A percentile compares a stretch with the other conserved stretches of the same genome.
Evolutionary conservation across 352 stramenopile species (phyloP).

Genomic region (Pythium coloratum): DNA sequence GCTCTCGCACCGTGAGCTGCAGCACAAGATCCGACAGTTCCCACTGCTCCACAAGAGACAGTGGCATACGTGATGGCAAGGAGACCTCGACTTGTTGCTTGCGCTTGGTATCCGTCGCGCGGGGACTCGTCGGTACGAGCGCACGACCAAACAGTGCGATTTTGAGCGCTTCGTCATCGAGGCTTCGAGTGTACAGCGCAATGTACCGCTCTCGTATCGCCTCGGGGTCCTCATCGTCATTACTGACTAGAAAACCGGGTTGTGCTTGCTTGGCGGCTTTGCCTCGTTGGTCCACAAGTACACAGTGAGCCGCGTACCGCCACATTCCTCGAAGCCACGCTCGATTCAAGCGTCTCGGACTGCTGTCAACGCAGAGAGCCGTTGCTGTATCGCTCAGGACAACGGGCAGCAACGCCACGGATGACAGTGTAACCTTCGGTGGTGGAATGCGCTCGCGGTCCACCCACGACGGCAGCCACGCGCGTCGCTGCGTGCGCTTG

Average conservation of each 20-base stretch:
- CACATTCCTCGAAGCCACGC: conserved; percentile 69
- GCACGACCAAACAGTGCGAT: conserved; percentile 44
- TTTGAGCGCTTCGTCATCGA: conserved; percentile 40
- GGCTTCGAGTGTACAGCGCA: conserved; percentile 56
- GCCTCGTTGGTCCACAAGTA: conserved; percentile 37
- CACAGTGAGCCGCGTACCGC: conserved; percentile 55
- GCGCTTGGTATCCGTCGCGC: conserved; percentile 10
- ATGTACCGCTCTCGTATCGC: conserved; percentile 42
- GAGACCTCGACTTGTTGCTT: conserved; percentile 18
- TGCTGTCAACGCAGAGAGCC: conserved; percentile 28
- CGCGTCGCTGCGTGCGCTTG: conserved; percentile 31
- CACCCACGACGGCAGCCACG: conserved; percentile 52
- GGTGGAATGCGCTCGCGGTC: conserved; percentile 43
- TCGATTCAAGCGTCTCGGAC: conserved; percentile 29
- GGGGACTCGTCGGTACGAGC: conserved; percentile 31
- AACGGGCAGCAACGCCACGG: conserved; percentile 40
- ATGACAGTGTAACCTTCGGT: conserved; percentile 34
- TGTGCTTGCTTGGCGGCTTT: conserved; percentile 17
- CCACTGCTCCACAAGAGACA: conserved; percentile 55
- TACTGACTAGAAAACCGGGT: conserved; percentile 2
- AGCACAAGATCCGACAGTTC: conserved; percentile 67
- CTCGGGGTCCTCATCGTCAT: neutral
- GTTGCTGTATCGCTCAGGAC: conserved; percentile 8
- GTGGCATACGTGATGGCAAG: conserved; percentile 31
- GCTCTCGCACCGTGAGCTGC: conserved; percentile 43